Evolutionary conservation across 495 filamentous ascomycete genomes (phyloP), one percentile per base, ranked within the genome.

Genomic region (Neurospora discreta): DNA sequence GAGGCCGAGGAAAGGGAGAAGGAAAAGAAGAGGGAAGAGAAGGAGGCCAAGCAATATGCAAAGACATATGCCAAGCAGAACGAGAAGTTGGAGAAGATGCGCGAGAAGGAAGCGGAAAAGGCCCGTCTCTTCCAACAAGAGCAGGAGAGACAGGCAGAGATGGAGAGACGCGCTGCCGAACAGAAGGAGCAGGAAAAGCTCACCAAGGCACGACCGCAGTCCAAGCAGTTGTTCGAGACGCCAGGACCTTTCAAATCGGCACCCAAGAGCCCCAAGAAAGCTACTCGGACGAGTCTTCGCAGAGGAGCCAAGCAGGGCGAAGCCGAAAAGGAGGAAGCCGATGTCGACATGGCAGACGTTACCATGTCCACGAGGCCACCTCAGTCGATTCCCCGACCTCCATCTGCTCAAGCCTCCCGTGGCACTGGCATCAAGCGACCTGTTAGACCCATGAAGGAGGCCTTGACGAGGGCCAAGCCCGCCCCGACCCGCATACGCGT

Each of bases 401-500:
- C 79, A 1, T 78, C 79, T 3, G 76, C 82, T 79, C 84, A 83
- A 80, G 80, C 81, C 74, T 82, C 79, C 76, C 87, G 85, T 84
- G 83, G 78, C 81, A 88, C 72, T 81, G 85, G 75, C 80, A 75
- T 78, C 71, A 93, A 91, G 77, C 83, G 92, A 58, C 89, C 92
- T 16, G 75, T 87, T 1, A 93, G 90, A 74, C 92, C 92, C 2
- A 87, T 86, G 26, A 93, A 92, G 74, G 91, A 94, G 69, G 74
- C 85, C 3, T 69, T 85, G 6, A 81, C 85, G 36, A 93, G 93
- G 76, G 78, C 87, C 1, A 91, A 90, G 77, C 92, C 92, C 15
- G 90, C 89, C 20, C 92, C 92, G 2, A 92, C 93, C 3, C 87
- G 91, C 2, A 95, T 97, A 73, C 88, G 90, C 39, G 90, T 97